A percentile compares a stretch with the other conserved stretches of the same genome.
Conservation (phyloP, 371 early-diverging fungal genomes). For the Syncephalis fuscata region DNA sequence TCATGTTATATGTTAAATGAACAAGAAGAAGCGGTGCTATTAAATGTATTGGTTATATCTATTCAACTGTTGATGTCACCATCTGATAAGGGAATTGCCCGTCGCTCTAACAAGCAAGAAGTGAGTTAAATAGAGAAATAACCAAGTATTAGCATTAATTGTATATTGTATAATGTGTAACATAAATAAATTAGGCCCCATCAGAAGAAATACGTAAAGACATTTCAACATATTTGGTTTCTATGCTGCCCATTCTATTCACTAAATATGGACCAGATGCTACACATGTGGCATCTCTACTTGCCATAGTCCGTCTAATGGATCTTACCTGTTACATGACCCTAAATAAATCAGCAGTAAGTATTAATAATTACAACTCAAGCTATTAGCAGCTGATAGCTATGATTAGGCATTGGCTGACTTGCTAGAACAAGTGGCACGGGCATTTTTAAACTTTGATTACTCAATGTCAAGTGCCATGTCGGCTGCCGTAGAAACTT, state of each 20-base stretch:
- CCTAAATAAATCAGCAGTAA: constrained; percentile 37
- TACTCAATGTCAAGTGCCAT: neutral
- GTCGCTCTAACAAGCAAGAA: constrained; percentile 3
- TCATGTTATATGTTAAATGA: constrained; percentile 20
- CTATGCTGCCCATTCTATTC: constrained; percentile 35
- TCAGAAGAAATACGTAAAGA: constrained; percentile 19
- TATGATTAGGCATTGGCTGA: neutral
- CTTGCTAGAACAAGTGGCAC: neutral
- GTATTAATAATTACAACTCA: neutral
- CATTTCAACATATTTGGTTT: constrained; percentile 33
- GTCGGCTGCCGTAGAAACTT: no score
- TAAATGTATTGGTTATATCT: constrained; percentile 28
- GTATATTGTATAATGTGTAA: no score
- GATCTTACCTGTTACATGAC: constrained; percentile 43
- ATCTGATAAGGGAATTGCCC: constrained; percentile 11
- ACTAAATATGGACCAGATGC: constrained; percentile 43
- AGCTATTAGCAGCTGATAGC: neutral
- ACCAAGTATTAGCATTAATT: constrained; percentile 3
- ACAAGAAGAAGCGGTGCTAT: constrained; percentile 39
- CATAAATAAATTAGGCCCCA: no score
- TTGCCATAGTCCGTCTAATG: constrained; percentile 32
- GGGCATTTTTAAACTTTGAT: neutral
- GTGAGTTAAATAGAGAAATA: no score
- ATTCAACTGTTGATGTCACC: constrained; percentile 16
- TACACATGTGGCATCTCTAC: constrained; percentile 14